Base-by-base conservation (phyloP, 2,329 filamentous ascomycete genomes). In the Fusarium pseudoanthophilum region DNA sequence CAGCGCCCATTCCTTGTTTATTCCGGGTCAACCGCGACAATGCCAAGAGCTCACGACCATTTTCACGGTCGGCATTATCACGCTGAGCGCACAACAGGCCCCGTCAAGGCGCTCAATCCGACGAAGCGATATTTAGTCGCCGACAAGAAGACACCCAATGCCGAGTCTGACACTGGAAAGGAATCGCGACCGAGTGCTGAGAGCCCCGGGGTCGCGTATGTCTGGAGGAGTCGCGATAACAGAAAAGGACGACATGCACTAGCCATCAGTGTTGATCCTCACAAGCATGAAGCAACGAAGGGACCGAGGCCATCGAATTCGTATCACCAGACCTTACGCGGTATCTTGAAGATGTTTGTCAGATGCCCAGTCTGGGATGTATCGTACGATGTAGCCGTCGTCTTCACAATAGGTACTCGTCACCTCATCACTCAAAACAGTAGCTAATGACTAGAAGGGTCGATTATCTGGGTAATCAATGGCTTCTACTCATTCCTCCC, bases 401-500 rank as follows among this genome's bases (percentile, higher is more conserved):
- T 82, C 10, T 85, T 84, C 67, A 83, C 82, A 0, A 60, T 84
- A 34, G 83, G 83, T 80, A 72, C 11, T 21, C 3, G 21, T 9
- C 16, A 43, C 15, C 8, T 56, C 18, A 40, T 5, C 16, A 14
- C 24, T 32, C 13, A 2, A 18, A 21, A 24, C 26, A 20, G 5
- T 8, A 9, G 36, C 68, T 75, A 59, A 75, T 11, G 0, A 26
- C 4, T 11, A 5, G 10, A 36, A 81, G 79, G 83, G 1, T 89
- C 85, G 0, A 75, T 85, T 1, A 81, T 90, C 34, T 90, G 88
- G 87, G 84, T 87, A 4, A 78, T 89, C 67, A 92, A 92, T 76
- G 86, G 87, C 2, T 91, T 91, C 78, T 92, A 92, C 77, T 67
- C 65, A 9, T 68, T 49, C 48, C 26, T 69, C 4, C 92, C 92